These are phyloP conservation scores for Luffa aegyptiaca DNA, from an alignment of 306 rosid genomes.

Conservation along the genomic window DNA sequence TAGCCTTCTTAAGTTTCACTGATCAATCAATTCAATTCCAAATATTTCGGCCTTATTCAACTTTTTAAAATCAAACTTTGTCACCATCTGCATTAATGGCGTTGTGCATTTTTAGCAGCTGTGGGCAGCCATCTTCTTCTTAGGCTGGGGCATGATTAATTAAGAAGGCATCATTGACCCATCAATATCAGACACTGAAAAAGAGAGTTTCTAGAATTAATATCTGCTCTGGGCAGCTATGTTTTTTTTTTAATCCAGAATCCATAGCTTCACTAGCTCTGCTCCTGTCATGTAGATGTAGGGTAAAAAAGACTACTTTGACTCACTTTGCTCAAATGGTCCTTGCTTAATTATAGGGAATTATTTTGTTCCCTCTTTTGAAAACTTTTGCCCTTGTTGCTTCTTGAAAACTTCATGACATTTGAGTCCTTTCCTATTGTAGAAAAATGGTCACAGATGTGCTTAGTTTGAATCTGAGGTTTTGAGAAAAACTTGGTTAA, in stretches of 20 bases:
- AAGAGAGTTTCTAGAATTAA: constrained; percentile 24
- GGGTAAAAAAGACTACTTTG: not conserved
- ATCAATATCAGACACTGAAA: constrained; percentile 50
- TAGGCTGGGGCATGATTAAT: not conserved
- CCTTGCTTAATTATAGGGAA: not conserved
- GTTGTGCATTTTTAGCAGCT: not conserved
- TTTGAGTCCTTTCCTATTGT: too few relatives aligned
- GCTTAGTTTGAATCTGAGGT: too few relatives aligned
- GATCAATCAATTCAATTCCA: not conserved
- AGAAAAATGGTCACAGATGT: too few relatives aligned
- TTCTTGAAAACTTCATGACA: not conserved
- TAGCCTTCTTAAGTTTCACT: constrained; percentile 1
- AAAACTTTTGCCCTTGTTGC: not conserved
- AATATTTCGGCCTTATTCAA: not conserved
- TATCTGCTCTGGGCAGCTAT: not conserved
- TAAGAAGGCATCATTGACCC: constrained; percentile 16
- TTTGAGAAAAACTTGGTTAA: too few relatives aligned
- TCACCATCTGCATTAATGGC: constrained; percentile 4
- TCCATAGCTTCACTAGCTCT: not conserved
- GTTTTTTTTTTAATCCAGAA: not conserved
- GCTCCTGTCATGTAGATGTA: not conserved
- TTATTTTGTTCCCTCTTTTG: not conserved
- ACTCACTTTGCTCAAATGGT: not conserved
- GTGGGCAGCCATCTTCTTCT: constrained; percentile 1
- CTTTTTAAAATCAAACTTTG: not conserved